phyloP scores from a whole-genome alignment of 495 filamentous ascomycete species.

The Penicillium samsonianum region DNA sequence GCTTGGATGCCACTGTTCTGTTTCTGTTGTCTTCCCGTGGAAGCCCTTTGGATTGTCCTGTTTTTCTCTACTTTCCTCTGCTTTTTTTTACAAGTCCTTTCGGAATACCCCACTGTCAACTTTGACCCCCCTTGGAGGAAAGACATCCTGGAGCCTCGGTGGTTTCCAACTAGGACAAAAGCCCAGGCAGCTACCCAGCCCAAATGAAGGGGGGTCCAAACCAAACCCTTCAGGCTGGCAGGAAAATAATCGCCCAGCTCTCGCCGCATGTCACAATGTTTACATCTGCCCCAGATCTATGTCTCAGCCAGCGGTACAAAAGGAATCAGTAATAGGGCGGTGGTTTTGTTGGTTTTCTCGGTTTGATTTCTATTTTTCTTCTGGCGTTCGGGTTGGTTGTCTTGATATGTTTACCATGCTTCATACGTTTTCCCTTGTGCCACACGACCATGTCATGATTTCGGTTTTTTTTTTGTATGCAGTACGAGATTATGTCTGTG shows the following conservation, averaged over 20 bases:
- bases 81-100: not conserved
- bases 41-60: not conserved
- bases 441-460: not conserved
- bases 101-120: not conserved
- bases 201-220: not conserved
- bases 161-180: not conserved
- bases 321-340: not conserved
- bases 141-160: not conserved
- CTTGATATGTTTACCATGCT: conserved; percentile 1
- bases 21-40: not conserved
- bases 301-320: not conserved
- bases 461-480: not conserved
- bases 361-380: conserved; percentile 5
- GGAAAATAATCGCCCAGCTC: not conserved
- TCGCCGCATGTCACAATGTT: not conserved
- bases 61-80: not conserved
- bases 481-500: conserved; percentile 6
- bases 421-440: not conserved
- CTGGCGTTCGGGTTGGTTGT: conserved; percentile 8
- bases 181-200: conserved; percentile 1
- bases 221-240: not conserved
- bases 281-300: not conserved
- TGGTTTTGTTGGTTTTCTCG: conserved; percentile 2
- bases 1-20: conserved; percentile 1
- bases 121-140: conserved; percentile 1